These are phyloP conservation scores for Cladosporium phlei DNA, from an alignment of 2,329 filamentous ascomycete genomes.

Conservation along the genomic window DNA sequence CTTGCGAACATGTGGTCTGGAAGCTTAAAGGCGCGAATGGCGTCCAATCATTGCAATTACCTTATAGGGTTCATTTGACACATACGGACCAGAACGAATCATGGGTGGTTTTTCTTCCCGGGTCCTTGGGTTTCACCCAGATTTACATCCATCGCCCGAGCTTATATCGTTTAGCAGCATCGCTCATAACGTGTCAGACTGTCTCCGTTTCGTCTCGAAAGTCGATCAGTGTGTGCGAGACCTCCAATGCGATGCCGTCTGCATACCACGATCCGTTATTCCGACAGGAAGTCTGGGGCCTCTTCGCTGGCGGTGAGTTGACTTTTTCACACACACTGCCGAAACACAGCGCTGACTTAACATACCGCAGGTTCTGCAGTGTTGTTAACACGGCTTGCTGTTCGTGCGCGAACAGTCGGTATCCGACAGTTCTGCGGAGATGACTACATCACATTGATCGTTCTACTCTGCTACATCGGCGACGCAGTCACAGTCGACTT, in stretches of 20 bases:
- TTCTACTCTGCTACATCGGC: conserved; percentile 33
- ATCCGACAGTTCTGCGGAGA: conserved; percentile 37
- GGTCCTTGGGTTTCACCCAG: background rate
- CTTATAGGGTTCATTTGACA: background rate
- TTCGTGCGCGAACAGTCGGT: conserved; percentile 38
- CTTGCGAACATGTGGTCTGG: background rate
- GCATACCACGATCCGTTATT: conserved; percentile 20
- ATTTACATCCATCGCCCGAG: background rate
- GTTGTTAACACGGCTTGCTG: conserved; percentile 32
- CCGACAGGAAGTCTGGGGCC: conserved; percentile 21
- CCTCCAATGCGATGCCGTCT: background rate
- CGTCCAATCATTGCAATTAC: background rate
- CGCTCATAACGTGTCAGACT: background rate
- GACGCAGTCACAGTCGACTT: conserved; percentile 36
- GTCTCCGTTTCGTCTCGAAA: background rate
- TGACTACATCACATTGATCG: conserved; percentile 35
- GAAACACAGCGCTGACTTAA: background rate
- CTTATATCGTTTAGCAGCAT: background rate
- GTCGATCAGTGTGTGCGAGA: background rate
- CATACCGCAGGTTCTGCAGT: conserved; percentile 19
- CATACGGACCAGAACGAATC: background rate
- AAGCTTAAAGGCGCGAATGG: background rate
- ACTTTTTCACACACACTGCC: background rate
- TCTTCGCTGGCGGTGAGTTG: conserved; percentile 29
- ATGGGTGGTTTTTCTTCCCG: background rate